These are phyloP conservation scores for Xylogone sp. DNA, from an alignment of 2,329 filamentous ascomycete genomes.

Conservation along the genomic window DNA sequence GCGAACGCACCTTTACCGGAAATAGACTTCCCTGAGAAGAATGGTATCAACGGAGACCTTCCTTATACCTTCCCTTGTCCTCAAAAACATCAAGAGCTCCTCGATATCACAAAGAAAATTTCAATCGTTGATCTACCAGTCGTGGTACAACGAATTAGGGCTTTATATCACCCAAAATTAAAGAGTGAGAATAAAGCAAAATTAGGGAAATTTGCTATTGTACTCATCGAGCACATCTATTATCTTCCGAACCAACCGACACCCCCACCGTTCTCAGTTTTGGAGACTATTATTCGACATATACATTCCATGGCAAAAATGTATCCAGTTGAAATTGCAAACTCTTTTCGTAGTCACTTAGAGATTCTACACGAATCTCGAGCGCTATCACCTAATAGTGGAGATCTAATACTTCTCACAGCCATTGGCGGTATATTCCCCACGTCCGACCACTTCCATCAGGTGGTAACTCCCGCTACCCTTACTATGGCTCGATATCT, in stretches of 20 bases:
- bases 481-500: slow-evolving; percentile 82
- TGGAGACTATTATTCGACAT: slow-evolving; percentile 83
- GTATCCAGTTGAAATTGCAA: slow-evolving; percentile 74
- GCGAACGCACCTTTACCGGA: slow-evolving; percentile 41
- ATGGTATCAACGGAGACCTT: slow-evolving; percentile 48
- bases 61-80: slow-evolving; percentile 88
- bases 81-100: slow-evolving; percentile 68
- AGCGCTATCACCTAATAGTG: slow-evolving; percentile 51
- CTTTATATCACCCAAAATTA: slow-evolving; percentile 87
- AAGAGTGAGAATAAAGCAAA: slow-evolving; percentile 81
- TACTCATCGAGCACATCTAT: slow-evolving; percentile 60
- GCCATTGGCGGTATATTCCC: slow-evolving; percentile 84
- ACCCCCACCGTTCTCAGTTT: slow-evolving; percentile 57
- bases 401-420: slow-evolving; percentile 79
- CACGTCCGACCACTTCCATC: slow-evolving; percentile 95
- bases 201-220: slow-evolving; percentile 62
- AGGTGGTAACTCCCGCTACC: slow-evolving; percentile 86
- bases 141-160: slow-evolving; percentile 84
- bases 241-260: slow-evolving; percentile 39
- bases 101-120: slow-evolving; percentile 59
- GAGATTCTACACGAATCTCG: slow-evolving; percentile 46
- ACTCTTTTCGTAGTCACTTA: slow-evolving; percentile 73
- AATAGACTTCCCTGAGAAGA: slow-evolving; percentile 31
- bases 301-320: slow-evolving; percentile 88
- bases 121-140: slow-evolving; percentile 64